A percentile compares a stretch with the other conserved stretches of the same genome.
phyloP scores from a whole-genome alignment of 805 yeast genomes.

The Isabelozyma gotoi region DNA sequence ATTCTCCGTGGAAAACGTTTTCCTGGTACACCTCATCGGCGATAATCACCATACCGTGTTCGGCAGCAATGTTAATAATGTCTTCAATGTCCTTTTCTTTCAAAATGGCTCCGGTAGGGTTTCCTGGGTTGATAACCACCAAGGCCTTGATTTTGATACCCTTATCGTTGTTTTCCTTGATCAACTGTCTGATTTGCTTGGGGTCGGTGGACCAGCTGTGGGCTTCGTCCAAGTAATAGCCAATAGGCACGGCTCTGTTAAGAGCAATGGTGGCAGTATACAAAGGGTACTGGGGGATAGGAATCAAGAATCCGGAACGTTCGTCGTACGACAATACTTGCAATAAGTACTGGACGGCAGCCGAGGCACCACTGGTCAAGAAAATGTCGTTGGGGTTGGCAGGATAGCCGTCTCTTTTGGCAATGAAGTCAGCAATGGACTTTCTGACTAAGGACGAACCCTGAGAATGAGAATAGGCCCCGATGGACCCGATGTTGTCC shows the following conservation, averaged over 20 bases:
- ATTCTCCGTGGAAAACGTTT: conserved; percentile 79
- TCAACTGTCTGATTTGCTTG: conserved; percentile 54
- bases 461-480: conserved; percentile 94
- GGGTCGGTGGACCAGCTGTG: conserved; percentile 84
- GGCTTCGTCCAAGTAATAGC: conserved; percentile 81
- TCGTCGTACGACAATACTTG: conserved; percentile 68
- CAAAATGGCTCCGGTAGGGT: conserved; percentile 93
- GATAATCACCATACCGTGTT: conserved; percentile 78
- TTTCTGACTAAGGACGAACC: conserved; percentile 75
- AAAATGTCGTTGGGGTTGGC: conserved; percentile 73
- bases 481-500: conserved; percentile 72
- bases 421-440: conserved; percentile 78
- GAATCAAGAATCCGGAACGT: conserved; percentile 79
- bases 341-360: conserved; percentile 82
- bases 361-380: conserved; percentile 92
- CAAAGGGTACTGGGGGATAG: conserved; percentile 97
- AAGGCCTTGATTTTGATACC: conserved; percentile 72
- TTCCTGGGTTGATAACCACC: conserved; percentile 96
- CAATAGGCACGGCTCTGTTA: conserved; percentile 77
- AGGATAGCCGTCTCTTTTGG: conserved; percentile 68
- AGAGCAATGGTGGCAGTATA: conserved; percentile 93
- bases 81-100: conserved; percentile 63
- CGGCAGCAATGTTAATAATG: conserved; percentile 77
- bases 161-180: conserved; percentile 45
- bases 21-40: conserved; percentile 99